Conservation (phyloP, 148 eudicot species). For the Cornus controversa region DNA sequence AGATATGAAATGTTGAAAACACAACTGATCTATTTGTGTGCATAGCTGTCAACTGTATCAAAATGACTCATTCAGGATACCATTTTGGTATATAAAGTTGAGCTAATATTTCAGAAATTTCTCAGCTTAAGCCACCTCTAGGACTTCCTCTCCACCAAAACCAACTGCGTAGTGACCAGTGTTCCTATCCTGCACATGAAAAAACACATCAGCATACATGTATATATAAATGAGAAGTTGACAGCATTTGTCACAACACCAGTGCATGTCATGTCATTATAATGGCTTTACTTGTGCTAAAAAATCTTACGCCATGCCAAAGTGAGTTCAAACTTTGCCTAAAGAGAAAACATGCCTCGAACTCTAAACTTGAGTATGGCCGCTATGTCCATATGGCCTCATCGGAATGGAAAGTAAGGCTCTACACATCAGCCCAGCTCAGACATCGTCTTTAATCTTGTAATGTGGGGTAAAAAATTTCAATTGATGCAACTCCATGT, state of each 20-base stretch:
- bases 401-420: neutral
- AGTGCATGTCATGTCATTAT: neutral
- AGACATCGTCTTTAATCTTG: neutral
- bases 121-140: too few relatives aligned
- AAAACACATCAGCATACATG: neutral
- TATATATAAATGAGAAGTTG: neutral
- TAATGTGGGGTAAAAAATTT: too few relatives aligned
- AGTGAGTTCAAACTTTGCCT: neutral
- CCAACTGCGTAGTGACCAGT: conserved; percentile 53
- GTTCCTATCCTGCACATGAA: conserved; percentile 47
- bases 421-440: neutral
- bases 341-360: too few relatives aligned
- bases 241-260: neutral
- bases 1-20: neutral
- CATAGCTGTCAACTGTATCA: neutral
- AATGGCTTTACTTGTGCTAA: neutral
- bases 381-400: too few relatives aligned
- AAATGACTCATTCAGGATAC: neutral
- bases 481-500: neutral
- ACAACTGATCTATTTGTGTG: neutral
- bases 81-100: neutral
- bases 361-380: neutral
- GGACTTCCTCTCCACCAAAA: conserved; percentile 18
- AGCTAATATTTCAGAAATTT: neutral
- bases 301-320: neutral